Percentiles rank a stretch among this genome's conserved stretches.
phyloP scores from a whole-genome alignment of 2,329 filamentous ascomycete species.

The Talaromyces atroroseus region DNA sequence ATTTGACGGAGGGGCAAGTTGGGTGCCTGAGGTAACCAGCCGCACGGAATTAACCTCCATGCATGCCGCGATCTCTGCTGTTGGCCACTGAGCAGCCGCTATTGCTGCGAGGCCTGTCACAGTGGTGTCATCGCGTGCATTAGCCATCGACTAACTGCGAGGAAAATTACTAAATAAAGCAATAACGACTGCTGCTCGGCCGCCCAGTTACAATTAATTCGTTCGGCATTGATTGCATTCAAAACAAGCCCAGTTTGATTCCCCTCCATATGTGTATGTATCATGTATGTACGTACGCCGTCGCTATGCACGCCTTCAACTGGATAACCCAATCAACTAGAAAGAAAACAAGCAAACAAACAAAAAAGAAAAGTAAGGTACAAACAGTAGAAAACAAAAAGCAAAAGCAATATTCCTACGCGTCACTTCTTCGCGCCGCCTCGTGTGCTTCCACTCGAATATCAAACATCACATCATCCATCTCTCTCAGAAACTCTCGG shows the following conservation, averaged over 20 bases:
- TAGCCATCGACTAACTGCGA: background rate
- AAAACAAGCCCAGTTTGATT: background rate
- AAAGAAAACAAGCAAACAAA: background rate
- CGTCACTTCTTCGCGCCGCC: conserved; percentile 52
- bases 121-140: background rate
- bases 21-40: background rate
- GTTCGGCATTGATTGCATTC: background rate
- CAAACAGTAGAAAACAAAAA: background rate
- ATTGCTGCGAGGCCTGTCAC: background rate
- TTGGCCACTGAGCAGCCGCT: background rate
- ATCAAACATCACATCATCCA: conserved; percentile 76
- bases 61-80: background rate
- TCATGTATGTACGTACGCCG: conserved; percentile 5
- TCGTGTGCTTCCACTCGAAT: conserved; percentile 68
- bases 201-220: background rate
- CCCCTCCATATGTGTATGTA: background rate
- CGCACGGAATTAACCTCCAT: background rate
- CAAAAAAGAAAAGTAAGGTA: background rate
- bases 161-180: too few relatives aligned
- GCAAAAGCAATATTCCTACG: background rate
- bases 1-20: background rate
- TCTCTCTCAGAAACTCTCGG: conserved; percentile 59
- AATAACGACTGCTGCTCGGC: too few relatives aligned
- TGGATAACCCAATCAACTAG: background rate
- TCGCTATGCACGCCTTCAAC: conserved; percentile 10